These are phyloP conservation scores for Yarrowia hollandica DNA, from an alignment of 805 yeast species.

Conservation along the genomic window DNA sequence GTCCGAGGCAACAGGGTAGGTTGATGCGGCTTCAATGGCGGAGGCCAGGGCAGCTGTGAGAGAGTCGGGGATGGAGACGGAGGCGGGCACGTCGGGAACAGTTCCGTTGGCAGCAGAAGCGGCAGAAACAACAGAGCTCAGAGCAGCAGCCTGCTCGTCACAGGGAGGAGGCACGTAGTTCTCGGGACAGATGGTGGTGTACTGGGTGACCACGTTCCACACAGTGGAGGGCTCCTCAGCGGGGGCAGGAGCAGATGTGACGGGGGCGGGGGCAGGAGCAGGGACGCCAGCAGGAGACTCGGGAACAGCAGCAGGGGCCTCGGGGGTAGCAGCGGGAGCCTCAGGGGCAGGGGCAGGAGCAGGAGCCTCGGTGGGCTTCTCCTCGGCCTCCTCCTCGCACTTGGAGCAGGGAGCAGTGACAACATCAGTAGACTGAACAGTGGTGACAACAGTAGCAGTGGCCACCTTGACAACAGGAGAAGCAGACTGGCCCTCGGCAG, in stretches of 20 bases:
- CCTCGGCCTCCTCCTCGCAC: slow-evolving; percentile 26
- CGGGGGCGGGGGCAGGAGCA: neutral
- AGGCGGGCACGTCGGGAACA: neutral
- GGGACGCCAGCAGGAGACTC: neutral
- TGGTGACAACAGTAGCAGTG: slow-evolving; percentile 21
- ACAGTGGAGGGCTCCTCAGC: slow-evolving; percentile 18
- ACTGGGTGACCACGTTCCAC: slow-evolving; percentile 28
- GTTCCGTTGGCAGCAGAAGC: neutral
- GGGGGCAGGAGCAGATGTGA: slow-evolving; percentile 30
- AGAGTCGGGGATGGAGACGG: slow-evolving; percentile 6
- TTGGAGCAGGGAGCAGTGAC: slow-evolving; percentile 26
- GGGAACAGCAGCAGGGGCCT: slow-evolving; percentile 9
- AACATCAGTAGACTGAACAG: slow-evolving; percentile 2
- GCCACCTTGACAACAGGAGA: slow-evolving; percentile 2
- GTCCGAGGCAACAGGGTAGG: slow-evolving; percentile 17
- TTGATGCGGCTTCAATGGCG: neutral
- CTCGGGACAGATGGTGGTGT: slow-evolving; percentile 27
- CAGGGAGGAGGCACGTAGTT: slow-evolving; percentile 28
- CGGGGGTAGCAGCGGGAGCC: slow-evolving; percentile 12
- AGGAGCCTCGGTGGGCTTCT: slow-evolving; percentile 18
- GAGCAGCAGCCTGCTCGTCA: slow-evolving; percentile 17
- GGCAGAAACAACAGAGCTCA: slow-evolving; percentile 2
- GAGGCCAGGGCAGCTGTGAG: slow-evolving; percentile 14
- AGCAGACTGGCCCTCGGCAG: slow-evolving; percentile 3
- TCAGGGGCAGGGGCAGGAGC: slow-evolving; percentile 14